phyloP scores from a whole-genome alignment of 768 basidiomycete genomes.

The Phylloporus rhodoxanthus region DNA sequence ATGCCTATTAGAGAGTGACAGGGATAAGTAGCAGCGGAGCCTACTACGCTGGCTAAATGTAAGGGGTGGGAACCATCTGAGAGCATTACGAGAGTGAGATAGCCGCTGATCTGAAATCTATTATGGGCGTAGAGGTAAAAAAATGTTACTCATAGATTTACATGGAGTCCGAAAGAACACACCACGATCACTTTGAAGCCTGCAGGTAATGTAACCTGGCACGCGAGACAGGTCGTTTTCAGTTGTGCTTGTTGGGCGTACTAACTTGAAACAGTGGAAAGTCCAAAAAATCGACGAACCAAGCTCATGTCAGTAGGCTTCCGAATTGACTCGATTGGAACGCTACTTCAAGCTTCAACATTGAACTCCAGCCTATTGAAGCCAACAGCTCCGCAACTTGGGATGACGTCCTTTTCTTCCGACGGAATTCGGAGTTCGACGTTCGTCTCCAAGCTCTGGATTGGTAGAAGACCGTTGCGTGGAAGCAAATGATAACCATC shows the following conservation, averaged over 20 bases:
- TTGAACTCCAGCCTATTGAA: too few relatives aligned
- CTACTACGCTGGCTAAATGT: neutral
- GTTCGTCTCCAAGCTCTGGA: neutral
- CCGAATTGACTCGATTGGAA: too few relatives aligned
- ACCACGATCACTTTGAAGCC: too few relatives aligned
- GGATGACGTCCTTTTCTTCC: neutral
- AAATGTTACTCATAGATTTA: too few relatives aligned
- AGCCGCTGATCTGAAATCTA: constrained; percentile 13
- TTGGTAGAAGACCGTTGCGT: neutral
- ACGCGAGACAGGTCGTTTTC: too few relatives aligned
- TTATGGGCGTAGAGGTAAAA: too few relatives aligned
- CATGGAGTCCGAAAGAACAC: too few relatives aligned
- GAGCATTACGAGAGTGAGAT: constrained; percentile 17
- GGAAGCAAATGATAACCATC: neutral
- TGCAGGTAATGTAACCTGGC: too few relatives aligned
- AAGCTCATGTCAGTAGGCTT: too few relatives aligned
- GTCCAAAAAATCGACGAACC: too few relatives aligned
- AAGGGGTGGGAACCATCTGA: constrained; percentile 16
- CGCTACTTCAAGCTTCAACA: too few relatives aligned
- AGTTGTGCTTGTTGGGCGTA: neutral
- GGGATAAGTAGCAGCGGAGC: constrained; percentile 4
- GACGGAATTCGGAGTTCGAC: neutral
- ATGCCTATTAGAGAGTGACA: constrained; percentile 15
- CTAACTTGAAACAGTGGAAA: neutral
- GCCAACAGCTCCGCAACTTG: neutral